Conservation (phyloP, 371 early-diverging fungal species). For the Mortierella sp. region DNA sequence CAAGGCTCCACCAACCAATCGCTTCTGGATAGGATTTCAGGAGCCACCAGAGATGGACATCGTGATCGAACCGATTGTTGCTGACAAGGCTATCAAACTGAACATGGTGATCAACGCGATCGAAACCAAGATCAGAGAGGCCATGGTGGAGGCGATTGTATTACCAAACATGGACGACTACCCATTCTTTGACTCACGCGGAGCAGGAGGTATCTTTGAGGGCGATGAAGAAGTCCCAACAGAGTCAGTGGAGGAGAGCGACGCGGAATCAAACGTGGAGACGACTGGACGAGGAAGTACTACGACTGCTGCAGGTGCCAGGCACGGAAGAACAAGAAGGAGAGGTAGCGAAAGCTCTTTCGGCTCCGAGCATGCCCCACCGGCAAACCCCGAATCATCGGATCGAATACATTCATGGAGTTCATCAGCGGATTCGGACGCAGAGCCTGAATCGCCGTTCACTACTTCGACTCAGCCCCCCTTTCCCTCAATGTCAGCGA, state of each 20-base stretch:
- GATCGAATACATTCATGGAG: constrained; percentile 39
- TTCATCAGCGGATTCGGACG: constrained; percentile 45
- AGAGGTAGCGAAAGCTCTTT: constrained; percentile 41
- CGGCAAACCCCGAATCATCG: neutral
- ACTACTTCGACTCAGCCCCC: constrained; percentile 13
- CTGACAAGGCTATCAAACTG: constrained; percentile 84
- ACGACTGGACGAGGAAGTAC: constrained; percentile 14
- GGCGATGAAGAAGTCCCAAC: constrained; percentile 53
- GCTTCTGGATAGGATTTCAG: constrained; percentile 92
- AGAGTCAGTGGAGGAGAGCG: constrained; percentile 34
- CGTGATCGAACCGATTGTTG: constrained; percentile 87
- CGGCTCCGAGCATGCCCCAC: constrained; percentile 25
- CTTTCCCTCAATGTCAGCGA: no score
- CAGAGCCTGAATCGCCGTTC: constrained; percentile 18
- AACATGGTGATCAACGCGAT: constrained; percentile 86
- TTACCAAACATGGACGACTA: constrained; percentile 93
- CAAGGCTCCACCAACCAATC: constrained; percentile 87
- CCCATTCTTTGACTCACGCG: constrained; percentile 79
- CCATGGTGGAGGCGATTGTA: constrained; percentile 83
- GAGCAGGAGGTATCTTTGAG: constrained; percentile 74
- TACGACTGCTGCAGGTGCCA: neutral
- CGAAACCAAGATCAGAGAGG: constrained; percentile 83
- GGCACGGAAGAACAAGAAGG: constrained; percentile 6
- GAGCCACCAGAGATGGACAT: constrained; percentile 84
- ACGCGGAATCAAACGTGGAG: constrained; percentile 19